Evolutionary conservation across 1,284 basidiomycete genomes (phyloP), one percentile per base, ranked within the genome.

Genomic region (Exobasidium cylindrosporum): DNA sequence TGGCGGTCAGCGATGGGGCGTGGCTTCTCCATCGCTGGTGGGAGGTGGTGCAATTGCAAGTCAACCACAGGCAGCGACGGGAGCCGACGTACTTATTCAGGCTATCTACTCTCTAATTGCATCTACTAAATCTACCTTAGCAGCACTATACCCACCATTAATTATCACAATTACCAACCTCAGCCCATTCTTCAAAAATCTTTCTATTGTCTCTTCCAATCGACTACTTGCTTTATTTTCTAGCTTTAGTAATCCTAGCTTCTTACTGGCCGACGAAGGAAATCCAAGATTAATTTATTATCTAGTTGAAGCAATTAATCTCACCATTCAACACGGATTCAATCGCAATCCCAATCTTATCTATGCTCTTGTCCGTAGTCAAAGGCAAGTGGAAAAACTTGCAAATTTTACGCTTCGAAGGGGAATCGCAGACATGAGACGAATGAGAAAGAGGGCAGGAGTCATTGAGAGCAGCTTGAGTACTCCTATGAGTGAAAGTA

Each of bases 241-340:
- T 40, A 90, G 92, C 0, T 95, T 97, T 77, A 88, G 91, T 0
- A 89, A 88, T 63, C 91, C 95, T 0, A 83, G 87, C 5, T 97
- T 97, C 81, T 82, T 98, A 43, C 83, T 98, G 29, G 88, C 91
- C 0, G 93, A 97, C 68, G 93, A 97, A 81, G 91, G 92, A 4
- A 90, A 97, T 78, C 95, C 95, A 1, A 83, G 94, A 55, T 82
- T 97, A 26, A 83, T 96, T 30, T 97, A 90, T 81, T 95, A 95
- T 81, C 87, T 92, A 88, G 84, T 97, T 47, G 94, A 97, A 79
- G 86, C 89, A 3, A 91, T 97, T 83, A 96, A 93, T 79, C 85
- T 87, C 4, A 83, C 96, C 57, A 84, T 97, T 58, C 83, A 78
- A 47, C 69, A 67, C 57, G 74, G 80, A 29, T 72, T 74, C n/a